These are phyloP conservation scores for Boletus bicolor DNA, from an alignment of 768 basidiomycete species.

Conservation along the genomic window DNA sequence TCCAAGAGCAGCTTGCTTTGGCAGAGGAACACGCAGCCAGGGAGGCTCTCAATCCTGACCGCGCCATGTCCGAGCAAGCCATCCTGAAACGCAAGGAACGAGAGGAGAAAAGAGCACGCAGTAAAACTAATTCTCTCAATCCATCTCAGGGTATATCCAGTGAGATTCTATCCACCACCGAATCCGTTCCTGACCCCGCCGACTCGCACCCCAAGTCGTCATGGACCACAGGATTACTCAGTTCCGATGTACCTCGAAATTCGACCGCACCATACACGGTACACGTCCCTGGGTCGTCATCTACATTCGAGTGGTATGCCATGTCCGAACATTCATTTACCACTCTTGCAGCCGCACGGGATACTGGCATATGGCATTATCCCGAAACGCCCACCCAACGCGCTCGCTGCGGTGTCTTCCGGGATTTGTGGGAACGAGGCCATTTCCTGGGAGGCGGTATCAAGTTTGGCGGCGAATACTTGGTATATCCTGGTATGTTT, in stretches of 20 bases:
- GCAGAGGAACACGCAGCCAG: constrained; percentile 50
- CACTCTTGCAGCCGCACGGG: constrained; percentile 57
- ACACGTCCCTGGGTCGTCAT: constrained; percentile 65
- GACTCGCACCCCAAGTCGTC: constrained; percentile 1
- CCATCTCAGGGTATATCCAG: not conserved
- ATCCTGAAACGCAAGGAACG: constrained; percentile 69
- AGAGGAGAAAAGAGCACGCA: constrained; percentile 43
- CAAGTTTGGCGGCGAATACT: constrained; percentile 93
- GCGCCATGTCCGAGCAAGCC: constrained; percentile 59
- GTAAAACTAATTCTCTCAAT: constrained; percentile 7
- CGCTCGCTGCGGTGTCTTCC: constrained; percentile 78
- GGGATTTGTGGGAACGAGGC: constrained; percentile 76
- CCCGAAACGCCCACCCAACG: constrained; percentile 62
- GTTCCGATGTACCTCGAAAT: constrained; percentile 4
- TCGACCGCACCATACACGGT: constrained; percentile 44
- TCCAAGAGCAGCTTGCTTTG: constrained; percentile 47
- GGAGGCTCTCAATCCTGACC: constrained; percentile 36
- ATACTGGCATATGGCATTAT: constrained; percentile 74
- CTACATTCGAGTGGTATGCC: constrained; percentile 66
- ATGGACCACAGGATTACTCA: not conserved
- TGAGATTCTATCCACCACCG: constrained; percentile 6
- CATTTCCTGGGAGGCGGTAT: constrained; percentile 87
- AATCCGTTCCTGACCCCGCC: not conserved
- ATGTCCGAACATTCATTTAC: constrained; percentile 42
- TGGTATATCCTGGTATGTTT: constrained; percentile 88